Conservation (phyloP, 768 basidiomycete genomes). For the Mrakia gelida region DNA sequence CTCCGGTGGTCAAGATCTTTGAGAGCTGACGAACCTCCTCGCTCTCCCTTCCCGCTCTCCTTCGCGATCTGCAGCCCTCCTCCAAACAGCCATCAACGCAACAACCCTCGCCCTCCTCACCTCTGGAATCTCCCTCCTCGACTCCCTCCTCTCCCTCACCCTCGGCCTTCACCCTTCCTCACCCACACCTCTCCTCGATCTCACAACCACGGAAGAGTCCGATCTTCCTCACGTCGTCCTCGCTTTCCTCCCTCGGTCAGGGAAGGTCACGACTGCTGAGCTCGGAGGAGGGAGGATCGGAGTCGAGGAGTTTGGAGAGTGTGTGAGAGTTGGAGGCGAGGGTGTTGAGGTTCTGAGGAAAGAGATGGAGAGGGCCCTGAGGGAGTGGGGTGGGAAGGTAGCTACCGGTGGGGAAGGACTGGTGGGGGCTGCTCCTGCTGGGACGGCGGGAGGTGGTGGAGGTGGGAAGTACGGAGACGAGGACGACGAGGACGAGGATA, state of each 20-base stretch:
- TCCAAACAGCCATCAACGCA: slow-evolving; percentile 88
- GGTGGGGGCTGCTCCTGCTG: background rate
- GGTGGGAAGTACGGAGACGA: background rate
- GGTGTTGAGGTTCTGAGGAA: slow-evolving; percentile 70
- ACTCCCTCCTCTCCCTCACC: slow-evolving; percentile 86
- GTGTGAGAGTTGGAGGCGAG: slow-evolving; percentile 71
- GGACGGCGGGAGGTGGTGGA: background rate
- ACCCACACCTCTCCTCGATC: slow-evolving; percentile 74
- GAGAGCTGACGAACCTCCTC: background rate
- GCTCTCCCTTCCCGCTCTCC: background rate
- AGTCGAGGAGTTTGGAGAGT: slow-evolving; percentile 85
- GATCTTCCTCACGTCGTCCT: slow-evolving; percentile 84
- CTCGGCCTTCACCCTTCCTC: slow-evolving; percentile 70
- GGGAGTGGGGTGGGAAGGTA: slow-evolving; percentile 52
- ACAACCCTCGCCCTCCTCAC: slow-evolving; percentile 85
- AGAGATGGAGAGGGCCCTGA: slow-evolving; percentile 76
- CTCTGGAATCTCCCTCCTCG: slow-evolving; percentile 83
- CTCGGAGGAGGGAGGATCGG: slow-evolving; percentile 87
- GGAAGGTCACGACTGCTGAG: slow-evolving; percentile 76
- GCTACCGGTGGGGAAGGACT: slow-evolving; percentile 12
- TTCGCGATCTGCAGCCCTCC: slow-evolving; percentile 52
- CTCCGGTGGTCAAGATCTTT: too few species aligned
- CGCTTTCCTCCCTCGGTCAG: slow-evolving; percentile 81
- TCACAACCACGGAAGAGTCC: slow-evolving; percentile 82
- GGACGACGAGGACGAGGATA: slow-evolving; percentile 7